Conservation (phyloP, 495 filamentous ascomycete genomes). For the Trichoderma asperelloides region DNA sequence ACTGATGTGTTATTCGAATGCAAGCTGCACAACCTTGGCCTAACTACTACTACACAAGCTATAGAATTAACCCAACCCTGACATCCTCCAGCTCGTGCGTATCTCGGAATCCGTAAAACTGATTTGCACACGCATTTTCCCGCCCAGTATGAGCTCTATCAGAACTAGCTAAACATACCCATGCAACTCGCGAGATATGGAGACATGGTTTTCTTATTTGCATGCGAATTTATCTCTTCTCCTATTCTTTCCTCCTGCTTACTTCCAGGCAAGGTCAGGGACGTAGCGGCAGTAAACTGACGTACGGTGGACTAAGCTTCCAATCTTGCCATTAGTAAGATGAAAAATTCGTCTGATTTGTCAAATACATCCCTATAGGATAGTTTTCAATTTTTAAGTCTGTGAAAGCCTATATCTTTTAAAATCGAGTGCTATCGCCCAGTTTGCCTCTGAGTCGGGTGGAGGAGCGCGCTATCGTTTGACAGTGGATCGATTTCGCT, state of each 20-base stretch:
- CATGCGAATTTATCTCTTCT: neutral
- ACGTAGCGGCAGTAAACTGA: neutral
- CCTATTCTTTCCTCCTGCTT: neutral
- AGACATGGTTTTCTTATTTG: neutral
- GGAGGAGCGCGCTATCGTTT: neutral
- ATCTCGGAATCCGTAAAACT: neutral
- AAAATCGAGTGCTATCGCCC: neutral
- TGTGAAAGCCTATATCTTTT: neutral
- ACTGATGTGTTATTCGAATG: neutral
- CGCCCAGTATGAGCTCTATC: neutral
- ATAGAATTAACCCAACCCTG: neutral
- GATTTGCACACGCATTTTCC: neutral
- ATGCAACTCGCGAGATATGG: neutral
- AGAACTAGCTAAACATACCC: neutral
- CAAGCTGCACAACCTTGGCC: neutral
- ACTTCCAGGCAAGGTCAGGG: neutral
- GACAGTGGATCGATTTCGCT: neutral
- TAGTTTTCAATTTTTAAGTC: neutral
- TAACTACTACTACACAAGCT: neutral
- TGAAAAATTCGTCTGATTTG: neutral
- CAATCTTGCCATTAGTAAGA: neutral
- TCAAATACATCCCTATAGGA: neutral
- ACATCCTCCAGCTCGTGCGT: neutral
- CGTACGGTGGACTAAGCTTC: neutral
- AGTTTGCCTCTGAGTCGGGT: neutral